Evolutionary conservation across 2,329 filamentous ascomycete genomes (phyloP), one percentile per base, ranked within the genome.

Genomic region (Sphaerulina musiva): DNA sequence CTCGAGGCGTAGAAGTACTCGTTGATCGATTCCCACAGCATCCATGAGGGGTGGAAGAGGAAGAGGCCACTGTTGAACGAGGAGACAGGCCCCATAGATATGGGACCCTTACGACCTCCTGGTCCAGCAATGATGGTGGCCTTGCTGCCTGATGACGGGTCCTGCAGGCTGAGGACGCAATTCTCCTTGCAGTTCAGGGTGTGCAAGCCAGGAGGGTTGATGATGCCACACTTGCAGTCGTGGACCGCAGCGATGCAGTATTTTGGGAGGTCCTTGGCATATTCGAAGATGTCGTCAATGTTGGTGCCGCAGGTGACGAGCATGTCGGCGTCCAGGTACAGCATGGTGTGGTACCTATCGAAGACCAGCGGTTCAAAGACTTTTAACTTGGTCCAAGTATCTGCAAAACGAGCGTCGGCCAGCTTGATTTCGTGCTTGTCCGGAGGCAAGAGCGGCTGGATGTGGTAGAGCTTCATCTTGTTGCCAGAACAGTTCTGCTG

Each of bases 311-410:
- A 12, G 6, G 40, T 42, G n/a, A 78, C 60, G 50, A 75, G 70
- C 72, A 79, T 78, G 56, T 79, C 76, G 7, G 76, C 76, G 55
- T 79, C 78, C 1, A 80, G 69, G 59, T 78, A 78, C 59, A 74
- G 76, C 12, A 77, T 57, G 6, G 68, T 68, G 40, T 74, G 68
- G 42, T 70, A 72, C 46, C 64, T 58, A 12, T 51, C n/a, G 14
- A 46, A 14, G 49, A 55, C 59, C 3, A 29, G 5, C 3, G 76
- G 55, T 52, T 77, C 72, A 58, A 79, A 79, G 20, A 78, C 76
- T n/a, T 75, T 72, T 1, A 80, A 68, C 59, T 80, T 79, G 2
- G 76, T 79, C 75, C 76, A 80, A 2, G 77, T 79, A 56, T 80
- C 77, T 54, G 69, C 70, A 64, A 79, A 79, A 17, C 76, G 72